Conservation (phyloP, 352 stramenopile genomes). For the Chrysophaeum taylorii region DNA sequence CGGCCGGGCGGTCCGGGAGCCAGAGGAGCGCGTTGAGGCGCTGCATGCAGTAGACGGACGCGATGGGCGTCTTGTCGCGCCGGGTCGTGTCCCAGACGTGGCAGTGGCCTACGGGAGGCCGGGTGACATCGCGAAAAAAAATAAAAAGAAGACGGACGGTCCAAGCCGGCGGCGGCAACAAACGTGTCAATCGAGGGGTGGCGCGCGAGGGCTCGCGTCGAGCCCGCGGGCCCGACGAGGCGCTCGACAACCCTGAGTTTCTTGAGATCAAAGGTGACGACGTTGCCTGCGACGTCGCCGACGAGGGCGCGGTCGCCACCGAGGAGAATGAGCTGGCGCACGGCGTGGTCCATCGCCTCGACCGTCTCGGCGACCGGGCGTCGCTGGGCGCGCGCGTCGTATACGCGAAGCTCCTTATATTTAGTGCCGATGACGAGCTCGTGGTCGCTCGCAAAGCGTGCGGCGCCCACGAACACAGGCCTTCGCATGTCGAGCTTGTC, state of each 20-base stretch:
- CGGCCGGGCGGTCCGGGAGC: no score
- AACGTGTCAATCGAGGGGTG: neutral
- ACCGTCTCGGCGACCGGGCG: slow-evolving; percentile 47
- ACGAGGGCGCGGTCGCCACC: neutral
- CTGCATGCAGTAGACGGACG: slow-evolving; percentile 4
- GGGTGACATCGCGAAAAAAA: neutral
- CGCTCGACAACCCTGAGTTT: neutral
- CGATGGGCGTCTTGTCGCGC: neutral
- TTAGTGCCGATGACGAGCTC: slow-evolving; percentile 58
- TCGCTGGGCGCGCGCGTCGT: slow-evolving; percentile 70
- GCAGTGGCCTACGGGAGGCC: neutral
- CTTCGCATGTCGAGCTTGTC: slow-evolving; percentile 72
- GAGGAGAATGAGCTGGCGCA: neutral
- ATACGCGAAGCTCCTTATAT: slow-evolving; percentile 63
- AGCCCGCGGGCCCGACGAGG: neutral
- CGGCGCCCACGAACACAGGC: slow-evolving; percentile 70
- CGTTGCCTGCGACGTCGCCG: neutral
- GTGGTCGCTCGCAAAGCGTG: slow-evolving; percentile 50
- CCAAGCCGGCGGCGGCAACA: neutral
- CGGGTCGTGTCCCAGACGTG: neutral
- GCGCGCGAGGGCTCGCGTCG: neutral
- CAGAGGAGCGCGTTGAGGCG: neutral
- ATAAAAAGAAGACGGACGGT: neutral
- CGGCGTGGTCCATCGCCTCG: neutral
- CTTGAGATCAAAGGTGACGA: neutral